A percentile compares a stretch with the other conserved stretches of the same genome.
Conservation (phyloP, 495 filamentous ascomycete genomes). For the Penicillium flavigenum region DNA sequence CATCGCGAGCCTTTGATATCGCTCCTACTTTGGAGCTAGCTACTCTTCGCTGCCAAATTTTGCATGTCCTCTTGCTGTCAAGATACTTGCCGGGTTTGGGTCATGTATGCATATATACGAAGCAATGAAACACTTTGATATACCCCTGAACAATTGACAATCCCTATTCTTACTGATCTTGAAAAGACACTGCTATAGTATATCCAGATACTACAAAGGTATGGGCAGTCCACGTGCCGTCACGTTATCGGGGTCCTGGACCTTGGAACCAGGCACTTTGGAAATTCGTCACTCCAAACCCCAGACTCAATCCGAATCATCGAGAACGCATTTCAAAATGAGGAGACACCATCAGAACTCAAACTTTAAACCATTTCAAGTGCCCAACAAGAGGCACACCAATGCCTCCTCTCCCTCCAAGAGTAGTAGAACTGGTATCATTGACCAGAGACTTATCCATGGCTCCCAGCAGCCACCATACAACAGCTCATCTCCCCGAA, state of each 20-base stretch:
- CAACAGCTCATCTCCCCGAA: conserved; percentile 5
- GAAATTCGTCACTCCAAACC: neutral
- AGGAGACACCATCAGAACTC: conserved; percentile 6
- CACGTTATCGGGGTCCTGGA: conserved; percentile 1
- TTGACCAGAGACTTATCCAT: conserved; percentile 32
- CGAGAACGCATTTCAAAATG: conserved; percentile 13
- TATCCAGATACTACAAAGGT: neutral
- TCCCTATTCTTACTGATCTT: neutral
- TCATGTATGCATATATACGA: conserved; percentile 37
- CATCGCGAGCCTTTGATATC: neutral
- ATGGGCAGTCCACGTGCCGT: conserved; percentile 24
- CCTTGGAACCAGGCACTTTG: neutral
- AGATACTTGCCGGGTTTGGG: conserved; percentile 4
- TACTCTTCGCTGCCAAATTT: neutral
- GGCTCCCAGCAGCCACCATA: conserved; percentile 23
- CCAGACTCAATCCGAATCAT: neutral
- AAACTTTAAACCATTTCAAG: neutral
- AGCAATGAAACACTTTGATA: conserved; percentile 28
- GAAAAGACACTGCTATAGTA: neutral
- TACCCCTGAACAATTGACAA: conserved; percentile 8
- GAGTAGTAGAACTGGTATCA: conserved; percentile 14
- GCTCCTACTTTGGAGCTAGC: conserved; percentile 6
- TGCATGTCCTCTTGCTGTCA: conserved; percentile 2
- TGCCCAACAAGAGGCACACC: conserved; percentile 1
- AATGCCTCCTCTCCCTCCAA: conserved; percentile 15